These are phyloP conservation scores for Penicillium egyptiacum DNA, from an alignment of 495 filamentous ascomycete genomes.

Conservation along the genomic window DNA sequence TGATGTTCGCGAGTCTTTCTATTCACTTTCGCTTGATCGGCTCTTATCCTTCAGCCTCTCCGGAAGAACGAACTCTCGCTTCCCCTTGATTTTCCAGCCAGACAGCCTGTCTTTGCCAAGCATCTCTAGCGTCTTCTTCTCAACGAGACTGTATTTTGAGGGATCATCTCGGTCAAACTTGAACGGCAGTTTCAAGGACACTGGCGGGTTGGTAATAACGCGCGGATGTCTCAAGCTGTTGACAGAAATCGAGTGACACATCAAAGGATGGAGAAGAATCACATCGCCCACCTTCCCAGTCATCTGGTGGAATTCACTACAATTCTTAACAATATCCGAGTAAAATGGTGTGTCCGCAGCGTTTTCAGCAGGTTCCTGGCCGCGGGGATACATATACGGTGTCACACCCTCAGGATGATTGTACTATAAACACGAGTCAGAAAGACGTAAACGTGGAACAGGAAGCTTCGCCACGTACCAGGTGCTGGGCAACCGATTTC, in stretches of 20 bases:
- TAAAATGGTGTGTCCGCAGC: constrained; percentile 50
- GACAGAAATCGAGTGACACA: constrained; percentile 64
- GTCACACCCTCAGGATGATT: constrained; percentile 68
- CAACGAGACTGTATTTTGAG: constrained; percentile 62
- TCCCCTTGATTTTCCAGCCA: constrained; percentile 61
- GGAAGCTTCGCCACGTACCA: constrained; percentile 34
- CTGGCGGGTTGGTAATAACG: constrained; percentile 73
- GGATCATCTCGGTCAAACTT: constrained; percentile 60
- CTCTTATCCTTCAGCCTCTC: constrained; percentile 38
- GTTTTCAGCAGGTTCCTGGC: constrained; percentile 40
- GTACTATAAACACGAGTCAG: constrained; percentile 30
- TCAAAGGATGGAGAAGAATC: constrained; percentile 69
- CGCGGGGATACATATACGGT: constrained; percentile 62
- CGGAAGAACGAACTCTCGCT: constrained; percentile 51
- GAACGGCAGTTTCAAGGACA: constrained; percentile 63
- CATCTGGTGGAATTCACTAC: constrained; percentile 62
- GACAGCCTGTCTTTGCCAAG: constrained; percentile 57
- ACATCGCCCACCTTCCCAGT: constrained; percentile 66
- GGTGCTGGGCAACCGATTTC: constrained; percentile 53
- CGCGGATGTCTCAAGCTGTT: constrained; percentile 59
- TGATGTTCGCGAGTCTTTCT: constrained; percentile 14
- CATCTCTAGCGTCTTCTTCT: constrained; percentile 61
- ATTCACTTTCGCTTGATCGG: constrained; percentile 44
- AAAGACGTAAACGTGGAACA: not conserved
- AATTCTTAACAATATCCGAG: constrained; percentile 45